phyloP scores from a whole-genome alignment of 352 stramenopile species.

The Globisporangium uncinulatum region DNA sequence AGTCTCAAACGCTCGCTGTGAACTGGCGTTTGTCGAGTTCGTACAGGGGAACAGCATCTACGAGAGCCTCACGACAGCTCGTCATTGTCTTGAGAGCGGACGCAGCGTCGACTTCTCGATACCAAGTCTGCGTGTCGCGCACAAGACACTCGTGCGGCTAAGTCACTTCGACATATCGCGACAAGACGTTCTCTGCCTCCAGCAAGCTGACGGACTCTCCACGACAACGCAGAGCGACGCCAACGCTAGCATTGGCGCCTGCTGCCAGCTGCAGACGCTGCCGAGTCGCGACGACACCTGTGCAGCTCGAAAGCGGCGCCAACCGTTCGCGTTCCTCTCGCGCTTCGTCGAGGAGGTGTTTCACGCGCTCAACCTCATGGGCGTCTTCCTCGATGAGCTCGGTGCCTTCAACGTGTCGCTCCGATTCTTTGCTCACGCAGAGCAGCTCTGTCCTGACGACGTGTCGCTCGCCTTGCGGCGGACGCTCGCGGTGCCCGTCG shows the following conservation, averaged over 20 bases:
- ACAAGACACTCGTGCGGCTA: constrained; percentile 18
- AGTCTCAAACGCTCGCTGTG: constrained; percentile 7
- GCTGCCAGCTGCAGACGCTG: neutral
- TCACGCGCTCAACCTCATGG: constrained; percentile 42
- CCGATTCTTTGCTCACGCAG: constrained; percentile 29
- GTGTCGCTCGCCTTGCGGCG: constrained; percentile 27
- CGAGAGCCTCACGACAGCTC: constrained; percentile 3
- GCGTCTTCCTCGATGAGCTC: constrained; percentile 60
- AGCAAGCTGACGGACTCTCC: neutral
- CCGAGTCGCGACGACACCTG: neutral
- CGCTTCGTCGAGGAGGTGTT: constrained; percentile 40
- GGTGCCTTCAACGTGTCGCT: constrained; percentile 42
- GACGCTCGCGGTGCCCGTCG: constrained; percentile 17
- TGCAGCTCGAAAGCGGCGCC: neutral
- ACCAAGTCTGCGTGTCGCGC: constrained; percentile 19
- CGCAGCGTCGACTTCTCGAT: neutral
- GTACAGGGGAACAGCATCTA: constrained; percentile 19
- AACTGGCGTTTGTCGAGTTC: constrained; percentile 25
- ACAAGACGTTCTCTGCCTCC: constrained; percentile 19
- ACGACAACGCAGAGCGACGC: neutral
- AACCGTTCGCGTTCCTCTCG: constrained; percentile 24
- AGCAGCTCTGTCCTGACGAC: constrained; percentile 31
- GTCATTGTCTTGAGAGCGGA: constrained; percentile 8
- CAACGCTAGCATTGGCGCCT: neutral
- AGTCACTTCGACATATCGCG: constrained; percentile 12